phyloP scores from a whole-genome alignment of 2,329 filamentous ascomycete species.

The Aspergillus aculeatus region DNA sequence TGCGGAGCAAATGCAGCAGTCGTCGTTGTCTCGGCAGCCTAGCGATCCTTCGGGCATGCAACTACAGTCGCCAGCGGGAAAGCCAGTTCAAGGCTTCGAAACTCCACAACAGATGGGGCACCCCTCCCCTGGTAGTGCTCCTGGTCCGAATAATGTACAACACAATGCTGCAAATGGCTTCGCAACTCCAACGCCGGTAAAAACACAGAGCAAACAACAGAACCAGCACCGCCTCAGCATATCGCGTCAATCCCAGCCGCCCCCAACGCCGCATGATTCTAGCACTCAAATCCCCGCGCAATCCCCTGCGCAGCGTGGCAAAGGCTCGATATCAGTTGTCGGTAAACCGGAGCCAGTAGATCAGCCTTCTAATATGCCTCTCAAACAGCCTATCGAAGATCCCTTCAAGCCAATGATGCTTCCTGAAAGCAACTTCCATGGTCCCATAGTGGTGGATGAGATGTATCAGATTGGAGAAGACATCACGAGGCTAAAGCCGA shows the following conservation, averaged over 20 bases:
- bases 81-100: constrained; percentile 51
- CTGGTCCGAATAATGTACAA: constrained; percentile 31
- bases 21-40: constrained; percentile 40
- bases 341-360: constrained; percentile 35
- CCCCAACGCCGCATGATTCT: constrained; percentile 29
- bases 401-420: constrained; percentile 49
- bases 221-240: constrained; percentile 32
- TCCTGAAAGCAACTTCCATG: constrained; percentile 58
- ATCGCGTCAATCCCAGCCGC: constrained; percentile 35
- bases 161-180: constrained; percentile 41
- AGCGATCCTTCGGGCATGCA: constrained; percentile 41
- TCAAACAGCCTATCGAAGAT: constrained; percentile 43
- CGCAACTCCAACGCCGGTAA: constrained; percentile 36
- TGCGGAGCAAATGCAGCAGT: constrained; percentile 45
- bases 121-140: constrained; percentile 32
- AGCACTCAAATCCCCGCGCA: constrained; percentile 29
- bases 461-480: constrained; percentile 65
- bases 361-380: constrained; percentile 30
- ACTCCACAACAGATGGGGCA: constrained; percentile 33
- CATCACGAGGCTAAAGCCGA: constrained; percentile 68
- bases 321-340: constrained; percentile 24
- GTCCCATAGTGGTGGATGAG: constrained; percentile 69
- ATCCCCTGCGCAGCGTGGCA: constrained; percentile 30
- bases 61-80: constrained; percentile 48
- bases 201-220: constrained; percentile 34